phyloP scores from a whole-genome alignment of 2,329 filamentous ascomycete species.

The Coccinonectria pachysandricola region DNA sequence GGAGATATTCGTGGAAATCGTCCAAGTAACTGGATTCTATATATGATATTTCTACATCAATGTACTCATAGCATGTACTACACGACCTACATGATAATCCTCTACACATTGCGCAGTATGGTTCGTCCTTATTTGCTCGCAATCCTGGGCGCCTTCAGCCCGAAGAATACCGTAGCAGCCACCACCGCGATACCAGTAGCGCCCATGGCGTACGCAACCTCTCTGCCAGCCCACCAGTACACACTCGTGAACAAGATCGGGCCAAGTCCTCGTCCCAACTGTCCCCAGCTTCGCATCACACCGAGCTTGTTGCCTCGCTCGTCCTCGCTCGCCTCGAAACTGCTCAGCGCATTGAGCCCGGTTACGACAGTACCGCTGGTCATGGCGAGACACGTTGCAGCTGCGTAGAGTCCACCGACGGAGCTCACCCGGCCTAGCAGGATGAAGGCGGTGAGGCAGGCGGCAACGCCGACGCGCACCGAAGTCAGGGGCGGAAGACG shows the following conservation, averaged over 20 bases:
- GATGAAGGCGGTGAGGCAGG: constrained; percentile 71
- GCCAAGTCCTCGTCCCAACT: constrained; percentile 77
- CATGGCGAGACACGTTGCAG: constrained; percentile 74
- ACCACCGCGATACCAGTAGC: constrained; percentile 72
- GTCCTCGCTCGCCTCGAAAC: constrained; percentile 70
- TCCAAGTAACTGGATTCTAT: no score
- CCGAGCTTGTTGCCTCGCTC: constrained; percentile 84
- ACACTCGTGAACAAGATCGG: constrained; percentile 86
- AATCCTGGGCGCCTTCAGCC: constrained; percentile 55
- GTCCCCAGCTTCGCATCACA: constrained; percentile 69
- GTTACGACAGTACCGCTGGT: constrained; percentile 94
- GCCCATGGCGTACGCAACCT: constrained; percentile 74
- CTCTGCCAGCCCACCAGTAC: constrained; percentile 96
- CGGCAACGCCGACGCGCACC: constrained; percentile 67
- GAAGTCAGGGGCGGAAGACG: constrained; percentile 71
- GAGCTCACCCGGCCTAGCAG: constrained; percentile 62
- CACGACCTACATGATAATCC: constrained; percentile 9
- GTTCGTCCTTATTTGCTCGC: no score
- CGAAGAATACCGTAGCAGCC: constrained; percentile 57
- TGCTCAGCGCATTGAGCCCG: constrained; percentile 81
- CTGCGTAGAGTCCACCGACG: constrained; percentile 63
- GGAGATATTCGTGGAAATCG: no score
- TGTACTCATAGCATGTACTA: no score
- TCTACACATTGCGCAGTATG: constrained; percentile 14
- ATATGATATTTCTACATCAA: no score